phyloP scores from a whole-genome alignment of 2,329 filamentous ascomycete genomes.

The Colletotrichum melonis region DNA sequence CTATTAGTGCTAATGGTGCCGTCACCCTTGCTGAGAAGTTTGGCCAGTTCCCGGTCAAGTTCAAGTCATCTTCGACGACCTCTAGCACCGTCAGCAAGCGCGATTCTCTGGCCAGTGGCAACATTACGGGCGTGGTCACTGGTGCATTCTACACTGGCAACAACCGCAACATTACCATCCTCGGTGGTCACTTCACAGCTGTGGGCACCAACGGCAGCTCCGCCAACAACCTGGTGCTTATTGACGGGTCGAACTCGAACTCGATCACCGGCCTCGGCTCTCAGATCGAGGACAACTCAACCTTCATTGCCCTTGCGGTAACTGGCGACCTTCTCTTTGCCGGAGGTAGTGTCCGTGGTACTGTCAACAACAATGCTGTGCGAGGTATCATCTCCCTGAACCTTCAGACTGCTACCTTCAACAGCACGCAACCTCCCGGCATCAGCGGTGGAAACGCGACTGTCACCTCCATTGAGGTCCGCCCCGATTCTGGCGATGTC shows the following conservation, averaged over 20 bases:
- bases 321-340: conserved; percentile 79
- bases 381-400: conserved; percentile 86
- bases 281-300: conserved; percentile 77
- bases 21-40: conserved; percentile 71
- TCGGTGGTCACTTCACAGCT: conserved; percentile 88
- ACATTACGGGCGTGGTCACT: conserved; percentile 76
- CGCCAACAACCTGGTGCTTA: conserved; percentile 83
- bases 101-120: conserved; percentile 50
- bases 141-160: conserved; percentile 81
- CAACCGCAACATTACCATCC: conserved; percentile 82
- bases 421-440: conserved; percentile 76
- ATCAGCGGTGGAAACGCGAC: conserved; percentile 76
- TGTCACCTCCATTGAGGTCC: conserved; percentile 81
- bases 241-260: conserved; percentile 79
- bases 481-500: conserved; percentile 77
- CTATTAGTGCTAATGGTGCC: conserved; percentile 78
- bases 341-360: conserved; percentile 83
- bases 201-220: conserved; percentile 74
- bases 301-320: conserved; percentile 78
- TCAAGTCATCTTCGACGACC: conserved; percentile 50
- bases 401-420: conserved; percentile 71
- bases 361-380: conserved; percentile 69
- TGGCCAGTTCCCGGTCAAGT: conserved; percentile 68
- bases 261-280: conserved; percentile 76
- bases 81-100: conserved; percentile 58